These are phyloP conservation scores for Tulasnella sp. DNA, from an alignment of 768 basidiomycete species.

Conservation along the genomic window DNA sequence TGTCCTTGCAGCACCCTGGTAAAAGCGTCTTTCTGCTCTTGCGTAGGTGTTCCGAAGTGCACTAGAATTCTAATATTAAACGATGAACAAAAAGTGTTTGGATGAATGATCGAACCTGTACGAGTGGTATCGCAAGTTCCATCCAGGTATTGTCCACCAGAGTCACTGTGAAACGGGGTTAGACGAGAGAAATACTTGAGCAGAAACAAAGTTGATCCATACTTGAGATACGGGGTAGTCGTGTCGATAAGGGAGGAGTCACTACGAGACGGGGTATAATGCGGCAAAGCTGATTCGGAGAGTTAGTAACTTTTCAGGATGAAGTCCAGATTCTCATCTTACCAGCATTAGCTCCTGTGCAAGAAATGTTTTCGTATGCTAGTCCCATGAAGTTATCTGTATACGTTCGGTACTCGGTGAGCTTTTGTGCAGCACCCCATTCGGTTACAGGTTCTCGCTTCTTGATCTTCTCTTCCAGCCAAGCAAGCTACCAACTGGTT, in stretches of 20 bases:
- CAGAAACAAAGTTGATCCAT: constrained; percentile 23
- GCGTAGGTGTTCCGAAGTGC: constrained; percentile 77
- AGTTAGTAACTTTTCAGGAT: not conserved
- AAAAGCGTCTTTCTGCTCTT: constrained; percentile 80
- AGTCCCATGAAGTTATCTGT: constrained; percentile 68
- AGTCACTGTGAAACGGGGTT: constrained; percentile 41
- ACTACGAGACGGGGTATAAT: constrained; percentile 68
- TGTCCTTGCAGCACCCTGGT: constrained; percentile 95
- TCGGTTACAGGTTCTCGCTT: constrained; percentile 63
- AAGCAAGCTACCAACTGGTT: constrained; percentile 43
- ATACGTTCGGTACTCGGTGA: constrained; percentile 62
- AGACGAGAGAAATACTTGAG: not conserved
- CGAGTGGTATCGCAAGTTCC: constrained; percentile 55
- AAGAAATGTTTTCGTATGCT: constrained; percentile 83
- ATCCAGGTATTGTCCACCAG: constrained; percentile 79
- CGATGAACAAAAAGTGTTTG: not conserved
- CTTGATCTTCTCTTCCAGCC: constrained; percentile 74
- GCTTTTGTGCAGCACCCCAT: constrained; percentile 77
- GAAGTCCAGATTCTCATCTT: constrained; percentile 18
- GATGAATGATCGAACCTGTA: constrained; percentile 19
- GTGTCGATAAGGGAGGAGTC: constrained; percentile 61
- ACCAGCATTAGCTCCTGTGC: constrained; percentile 77
- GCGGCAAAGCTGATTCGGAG: constrained; percentile 57
- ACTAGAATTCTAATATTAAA: constrained; percentile 39
- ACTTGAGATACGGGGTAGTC: constrained; percentile 82